Conservation (phyloP, 371 early-diverging fungal genomes). For the Mucor plumbeus region DNA sequence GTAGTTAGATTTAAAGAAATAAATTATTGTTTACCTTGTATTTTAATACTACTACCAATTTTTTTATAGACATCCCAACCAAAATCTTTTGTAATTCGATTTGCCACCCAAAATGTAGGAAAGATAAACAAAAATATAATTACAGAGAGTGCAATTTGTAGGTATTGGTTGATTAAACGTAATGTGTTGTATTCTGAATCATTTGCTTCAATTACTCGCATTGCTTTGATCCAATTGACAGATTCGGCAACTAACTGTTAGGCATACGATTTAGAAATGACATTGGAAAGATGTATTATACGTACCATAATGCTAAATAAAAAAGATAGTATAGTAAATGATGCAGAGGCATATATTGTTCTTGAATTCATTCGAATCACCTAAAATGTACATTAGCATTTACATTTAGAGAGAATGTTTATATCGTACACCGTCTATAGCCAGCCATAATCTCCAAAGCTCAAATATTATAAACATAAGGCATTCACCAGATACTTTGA, state of each 20-base stretch:
- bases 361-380: constrained; percentile 14
- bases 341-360: constrained; percentile 18
- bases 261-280: no score
- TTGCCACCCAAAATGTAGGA: constrained; percentile 3
- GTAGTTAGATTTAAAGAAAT: no score
- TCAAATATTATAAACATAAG: constrained; percentile 14
- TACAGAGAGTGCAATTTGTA: constrained; percentile 1
- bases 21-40: constrained; percentile 11
- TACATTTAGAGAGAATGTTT: background rate
- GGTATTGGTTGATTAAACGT: background rate
- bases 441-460: constrained; percentile 15
- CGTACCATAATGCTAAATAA: constrained; percentile 15
- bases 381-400: background rate
- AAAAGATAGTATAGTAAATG: constrained; percentile 10
- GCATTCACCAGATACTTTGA: constrained; percentile 9
- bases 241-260: constrained; percentile 12
- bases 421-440: constrained; percentile 15
- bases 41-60: constrained; percentile 17
- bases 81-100: constrained; percentile 11
- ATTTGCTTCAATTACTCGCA: background rate
- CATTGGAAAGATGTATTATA: no score
- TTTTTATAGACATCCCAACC: constrained; percentile 27
- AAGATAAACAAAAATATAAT: background rate
- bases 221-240: constrained; percentile 3
- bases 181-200: background rate